Evolutionary conservation across 352 stramenopile genomes (phyloP).

Genomic region (Globisporangium sylvaticum): DNA sequence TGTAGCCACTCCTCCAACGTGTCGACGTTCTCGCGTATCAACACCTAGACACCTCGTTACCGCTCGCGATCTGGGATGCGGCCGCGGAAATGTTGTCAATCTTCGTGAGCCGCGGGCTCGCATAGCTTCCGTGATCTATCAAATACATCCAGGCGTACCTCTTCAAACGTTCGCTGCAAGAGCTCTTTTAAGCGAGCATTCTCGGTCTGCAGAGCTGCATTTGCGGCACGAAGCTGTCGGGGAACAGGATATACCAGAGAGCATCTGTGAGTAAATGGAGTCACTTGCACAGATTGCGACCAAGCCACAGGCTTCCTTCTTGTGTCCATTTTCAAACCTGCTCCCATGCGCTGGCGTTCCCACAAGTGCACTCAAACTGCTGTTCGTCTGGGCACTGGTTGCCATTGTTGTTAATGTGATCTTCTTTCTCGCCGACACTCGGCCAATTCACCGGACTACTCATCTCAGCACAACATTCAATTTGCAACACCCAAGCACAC

Average conservation of each 20-base stretch:
- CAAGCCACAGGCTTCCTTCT: neutral
- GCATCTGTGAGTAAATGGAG: neutral
- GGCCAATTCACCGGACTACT: neutral
- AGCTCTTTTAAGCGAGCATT: slow-evolving; percentile 34
- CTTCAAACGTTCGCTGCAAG: slow-evolving; percentile 30
- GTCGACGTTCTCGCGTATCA: no score
- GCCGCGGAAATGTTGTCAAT: no score
- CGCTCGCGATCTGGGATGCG: no score
- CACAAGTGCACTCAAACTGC: neutral
- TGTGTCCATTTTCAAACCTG: slow-evolving; percentile 4
- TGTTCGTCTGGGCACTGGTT: slow-evolving; percentile 2
- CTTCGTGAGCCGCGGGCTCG: neutral
- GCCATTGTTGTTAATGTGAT: neutral
- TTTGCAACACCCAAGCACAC: neutral
- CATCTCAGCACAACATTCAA: neutral
- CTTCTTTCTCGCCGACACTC: neutral
- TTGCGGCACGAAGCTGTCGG: slow-evolving; percentile 18
- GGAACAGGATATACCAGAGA: slow-evolving; percentile 10
- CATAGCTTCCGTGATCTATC: neutral
- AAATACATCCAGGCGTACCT: neutral
- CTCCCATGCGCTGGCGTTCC: neutral
- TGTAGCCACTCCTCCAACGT: no score
- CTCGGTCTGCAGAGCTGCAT: slow-evolving; percentile 25
- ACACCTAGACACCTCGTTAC: no score
- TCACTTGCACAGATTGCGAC: neutral